These are phyloP conservation scores for Madurella mycetomatis DNA, from an alignment of 2,329 filamentous ascomycete genomes.

Conservation along the genomic window DNA sequence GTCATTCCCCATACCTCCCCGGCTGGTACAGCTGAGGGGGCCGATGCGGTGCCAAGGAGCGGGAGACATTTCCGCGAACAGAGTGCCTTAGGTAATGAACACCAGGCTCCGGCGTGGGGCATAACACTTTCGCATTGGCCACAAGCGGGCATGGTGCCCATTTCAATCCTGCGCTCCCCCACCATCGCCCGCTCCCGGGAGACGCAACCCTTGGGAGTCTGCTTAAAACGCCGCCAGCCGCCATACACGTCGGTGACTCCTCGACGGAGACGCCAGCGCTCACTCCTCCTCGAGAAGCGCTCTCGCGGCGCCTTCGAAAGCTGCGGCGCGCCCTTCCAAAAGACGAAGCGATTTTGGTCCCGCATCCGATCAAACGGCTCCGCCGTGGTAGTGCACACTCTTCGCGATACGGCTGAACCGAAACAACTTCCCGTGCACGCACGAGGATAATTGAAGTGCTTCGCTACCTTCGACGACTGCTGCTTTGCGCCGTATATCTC, in stretches of 20 bases:
- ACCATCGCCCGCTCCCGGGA: conserved; percentile 11
- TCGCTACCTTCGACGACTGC: neutral
- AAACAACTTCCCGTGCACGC: neutral
- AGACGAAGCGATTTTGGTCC: neutral
- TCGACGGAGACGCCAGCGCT: neutral
- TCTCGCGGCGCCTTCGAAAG: neutral
- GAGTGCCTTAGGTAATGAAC: conserved; percentile 1
- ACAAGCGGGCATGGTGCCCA: conserved; percentile 10
- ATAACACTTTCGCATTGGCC: conserved; percentile 6
- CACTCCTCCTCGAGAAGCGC: neutral
- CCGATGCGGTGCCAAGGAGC: conserved; percentile 4
- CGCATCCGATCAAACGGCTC: conserved; percentile 1
- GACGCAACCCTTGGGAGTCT: conserved; percentile 10
- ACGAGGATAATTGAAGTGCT: neutral
- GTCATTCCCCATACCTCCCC: neutral
- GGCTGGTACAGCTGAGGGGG: neutral
- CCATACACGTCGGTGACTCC: neutral
- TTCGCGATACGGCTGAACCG: neutral
- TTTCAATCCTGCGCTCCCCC: conserved; percentile 17
- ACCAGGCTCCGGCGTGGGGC: conserved; percentile 10
- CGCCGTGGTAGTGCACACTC: neutral
- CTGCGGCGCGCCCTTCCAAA: neutral
- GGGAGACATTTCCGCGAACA: neutral
- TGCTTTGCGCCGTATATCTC: neutral
- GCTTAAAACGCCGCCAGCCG: conserved; percentile 2